These are phyloP conservation scores for Fusarium globosum DNA, from an alignment of 2,329 filamentous ascomycete species.

Conservation along the genomic window DNA sequence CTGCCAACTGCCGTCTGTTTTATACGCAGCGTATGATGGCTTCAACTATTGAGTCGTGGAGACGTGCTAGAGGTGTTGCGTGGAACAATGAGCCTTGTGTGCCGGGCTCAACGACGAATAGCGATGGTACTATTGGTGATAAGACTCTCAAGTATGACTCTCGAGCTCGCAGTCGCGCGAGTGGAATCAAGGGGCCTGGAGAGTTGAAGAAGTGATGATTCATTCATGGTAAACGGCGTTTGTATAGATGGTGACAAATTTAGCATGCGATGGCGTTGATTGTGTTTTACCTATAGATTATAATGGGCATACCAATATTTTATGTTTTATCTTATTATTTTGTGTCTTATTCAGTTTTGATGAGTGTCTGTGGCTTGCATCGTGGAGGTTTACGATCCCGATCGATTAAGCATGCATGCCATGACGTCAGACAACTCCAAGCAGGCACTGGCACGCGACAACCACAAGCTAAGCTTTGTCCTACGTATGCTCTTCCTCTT, in stretches of 20 bases:
- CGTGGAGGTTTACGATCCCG: slow-evolving; percentile 5
- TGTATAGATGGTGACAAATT: not conserved
- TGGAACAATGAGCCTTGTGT: slow-evolving; percentile 36
- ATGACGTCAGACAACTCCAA: slow-evolving; percentile 30
- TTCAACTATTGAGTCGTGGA: slow-evolving; percentile 65
- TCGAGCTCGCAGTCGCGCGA: slow-evolving; percentile 36
- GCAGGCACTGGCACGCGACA: slow-evolving; percentile 34
- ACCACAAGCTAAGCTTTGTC: not conserved
- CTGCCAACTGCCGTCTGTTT: slow-evolving; percentile 70
- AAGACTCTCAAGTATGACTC: slow-evolving; percentile 30
- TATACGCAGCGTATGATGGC: slow-evolving; percentile 65
- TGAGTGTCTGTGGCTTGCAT: not conserved
- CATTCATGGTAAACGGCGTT: slow-evolving; percentile 6
- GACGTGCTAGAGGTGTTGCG: slow-evolving; percentile 30
- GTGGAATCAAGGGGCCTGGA: slow-evolving; percentile 30
- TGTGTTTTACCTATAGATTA: not conserved
- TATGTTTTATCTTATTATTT: no score
- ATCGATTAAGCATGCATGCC: slow-evolving; percentile 7
- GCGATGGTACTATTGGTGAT: slow-evolving; percentile 32
- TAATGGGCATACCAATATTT: not conserved
- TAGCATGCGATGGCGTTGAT: not conserved
- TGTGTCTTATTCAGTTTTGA: not conserved
- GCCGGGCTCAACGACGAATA: slow-evolving; percentile 33
- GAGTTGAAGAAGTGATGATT: slow-evolving; percentile 20
- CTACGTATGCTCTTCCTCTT: not conserved